A percentile compares a stretch with the other conserved stretches of the same genome.
Evolutionary conservation across 352 stramenopile genomes (phyloP).

Genomic region (Phytophthora multivora): DNA sequence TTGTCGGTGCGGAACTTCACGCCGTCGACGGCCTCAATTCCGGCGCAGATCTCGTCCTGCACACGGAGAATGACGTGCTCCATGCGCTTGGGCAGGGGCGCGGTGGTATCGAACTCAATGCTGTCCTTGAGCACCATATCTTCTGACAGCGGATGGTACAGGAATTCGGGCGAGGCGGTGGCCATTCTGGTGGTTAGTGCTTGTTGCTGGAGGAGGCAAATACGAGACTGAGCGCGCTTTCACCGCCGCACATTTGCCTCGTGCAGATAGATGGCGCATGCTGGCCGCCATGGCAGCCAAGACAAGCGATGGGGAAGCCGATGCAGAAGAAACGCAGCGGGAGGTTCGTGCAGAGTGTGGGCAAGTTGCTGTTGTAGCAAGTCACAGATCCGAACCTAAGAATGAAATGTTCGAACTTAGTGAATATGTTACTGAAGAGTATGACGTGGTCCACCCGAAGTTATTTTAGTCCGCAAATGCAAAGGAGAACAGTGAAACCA

Average conservation of each 20-base stretch:
- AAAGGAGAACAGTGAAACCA: background rate
- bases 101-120: constrained; percentile 73
- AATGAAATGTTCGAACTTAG: constrained; percentile 4
- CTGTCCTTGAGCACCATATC: constrained; percentile 61
- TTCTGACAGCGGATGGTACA: constrained; percentile 57
- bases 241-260: constrained; percentile 12
- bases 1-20: constrained; percentile 94
- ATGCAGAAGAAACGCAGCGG: constrained; percentile 35
- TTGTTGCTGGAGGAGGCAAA: constrained; percentile 18
- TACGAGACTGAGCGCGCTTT: constrained; percentile 18
- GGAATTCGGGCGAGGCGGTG: constrained; percentile 40
- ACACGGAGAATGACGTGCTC: constrained; percentile 76
- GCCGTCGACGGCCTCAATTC: constrained; percentile 91
- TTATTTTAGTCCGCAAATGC: background rate
- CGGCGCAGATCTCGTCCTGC: constrained; percentile 80
- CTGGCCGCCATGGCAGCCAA: background rate
- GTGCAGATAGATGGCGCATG: constrained; percentile 28
- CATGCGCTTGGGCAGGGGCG: constrained; percentile 74
- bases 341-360: constrained; percentile 8
- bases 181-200: constrained; percentile 20
- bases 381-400: constrained; percentile 23
- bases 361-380: constrained; percentile 20
- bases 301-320: constrained; percentile 13
- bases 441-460: constrained; percentile 14
- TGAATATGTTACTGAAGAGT: too few species aligned